Evolutionary conservation across 441 rosid genomes (phyloP).

Genomic region (Erysimum pusillum): DNA sequence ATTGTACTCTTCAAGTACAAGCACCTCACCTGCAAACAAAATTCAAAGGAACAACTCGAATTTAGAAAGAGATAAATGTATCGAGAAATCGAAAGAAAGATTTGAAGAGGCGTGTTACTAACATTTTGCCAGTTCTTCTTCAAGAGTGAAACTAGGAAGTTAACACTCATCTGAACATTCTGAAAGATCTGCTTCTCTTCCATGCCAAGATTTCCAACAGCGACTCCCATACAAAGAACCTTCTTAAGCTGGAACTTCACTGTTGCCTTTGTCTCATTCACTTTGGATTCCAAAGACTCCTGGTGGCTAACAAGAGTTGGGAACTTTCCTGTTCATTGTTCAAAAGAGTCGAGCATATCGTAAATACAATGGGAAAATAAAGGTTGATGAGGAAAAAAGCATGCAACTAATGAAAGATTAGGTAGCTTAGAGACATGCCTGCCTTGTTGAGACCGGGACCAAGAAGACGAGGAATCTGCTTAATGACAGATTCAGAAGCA

Average conservation of each 20-base stretch:
- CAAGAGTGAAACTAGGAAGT: slow-evolving; percentile 89
- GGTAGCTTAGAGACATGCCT: slow-evolving; percentile 68
- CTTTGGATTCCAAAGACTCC: slow-evolving; percentile 92
- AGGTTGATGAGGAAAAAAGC: too few species aligned
- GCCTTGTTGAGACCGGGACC: slow-evolving; percentile 99
- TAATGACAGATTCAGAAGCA: slow-evolving; percentile 96
- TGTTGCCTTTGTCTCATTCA: slow-evolving; percentile 92
- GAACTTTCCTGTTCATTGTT: slow-evolving; percentile 76
- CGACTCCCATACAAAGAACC: slow-evolving; percentile 99
- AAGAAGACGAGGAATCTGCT: slow-evolving; percentile 97
- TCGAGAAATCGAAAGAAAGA: not conserved
- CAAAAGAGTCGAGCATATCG: not conserved
- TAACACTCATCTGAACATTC: slow-evolving; percentile 92
- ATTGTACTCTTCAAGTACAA: slow-evolving; percentile 90
- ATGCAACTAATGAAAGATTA: not conserved
- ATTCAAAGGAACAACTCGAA: not conserved
- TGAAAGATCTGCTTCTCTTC: slow-evolving; percentile 97
- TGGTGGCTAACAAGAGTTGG: slow-evolving; percentile 95
- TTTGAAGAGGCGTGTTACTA: slow-evolving; percentile 37
- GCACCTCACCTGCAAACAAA: slow-evolving; percentile 76
- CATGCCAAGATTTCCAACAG: slow-evolving; percentile 85
- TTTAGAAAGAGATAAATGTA: not conserved
- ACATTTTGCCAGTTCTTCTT: slow-evolving; percentile 99
- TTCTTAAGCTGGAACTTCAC: slow-evolving; percentile 94
- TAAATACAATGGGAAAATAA: too few species aligned